A percentile compares a stretch with the other conserved stretches of the same genome.
Conservation (phyloP, 2,329 filamentous ascomycete species). For the Bipolaris sorokiniana region DNA sequence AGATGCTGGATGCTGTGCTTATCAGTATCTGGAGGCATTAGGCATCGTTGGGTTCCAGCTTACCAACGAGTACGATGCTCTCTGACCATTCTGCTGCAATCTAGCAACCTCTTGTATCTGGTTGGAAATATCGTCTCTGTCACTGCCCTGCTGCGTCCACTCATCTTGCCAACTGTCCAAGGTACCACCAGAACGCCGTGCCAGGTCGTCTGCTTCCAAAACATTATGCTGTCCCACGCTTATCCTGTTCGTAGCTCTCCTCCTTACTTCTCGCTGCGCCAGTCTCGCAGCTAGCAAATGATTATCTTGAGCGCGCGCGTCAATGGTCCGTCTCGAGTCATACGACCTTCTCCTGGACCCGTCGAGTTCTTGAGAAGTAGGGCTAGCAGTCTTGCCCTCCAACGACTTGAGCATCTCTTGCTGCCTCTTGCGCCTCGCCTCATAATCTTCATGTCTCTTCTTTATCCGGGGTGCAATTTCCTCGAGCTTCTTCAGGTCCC, state of each 20-base stretch:
- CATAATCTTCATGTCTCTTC: constrained; percentile 64
- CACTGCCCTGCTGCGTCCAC: constrained; percentile 27
- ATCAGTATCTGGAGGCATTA: constrained; percentile 16
- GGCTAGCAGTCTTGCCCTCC: constrained; percentile 25
- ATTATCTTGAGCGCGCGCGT: constrained; percentile 38
- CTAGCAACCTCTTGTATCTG: constrained; percentile 60
- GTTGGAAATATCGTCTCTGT: constrained; percentile 58
- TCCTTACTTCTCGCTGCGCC: constrained; percentile 44
- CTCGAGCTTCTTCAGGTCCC: constrained; percentile 75
- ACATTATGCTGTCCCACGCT: constrained; percentile 65
- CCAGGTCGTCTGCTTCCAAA: constrained; percentile 63
- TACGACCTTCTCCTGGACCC: constrained; percentile 31
- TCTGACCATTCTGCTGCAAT: constrained; percentile 37
- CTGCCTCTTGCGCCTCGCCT: constrained; percentile 34
- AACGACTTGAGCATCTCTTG: constrained; percentile 34
- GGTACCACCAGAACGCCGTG: constrained; percentile 59
- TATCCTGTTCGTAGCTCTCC: constrained; percentile 48
- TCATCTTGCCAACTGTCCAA: constrained; percentile 62
- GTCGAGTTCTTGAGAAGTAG: constrained; percentile 34
- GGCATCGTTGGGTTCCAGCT: neutral
- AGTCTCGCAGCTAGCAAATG: constrained; percentile 42
- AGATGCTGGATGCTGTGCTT: constrained; percentile 32
- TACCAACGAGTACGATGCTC: constrained; percentile 35
- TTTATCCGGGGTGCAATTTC: constrained; percentile 79
- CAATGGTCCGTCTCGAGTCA: constrained; percentile 36